Evolutionary conservation across 805 yeast genomes (phyloP), one percentile per base, ranked within the genome.

Genomic region (Schizosaccharomyces pombe): DNA sequence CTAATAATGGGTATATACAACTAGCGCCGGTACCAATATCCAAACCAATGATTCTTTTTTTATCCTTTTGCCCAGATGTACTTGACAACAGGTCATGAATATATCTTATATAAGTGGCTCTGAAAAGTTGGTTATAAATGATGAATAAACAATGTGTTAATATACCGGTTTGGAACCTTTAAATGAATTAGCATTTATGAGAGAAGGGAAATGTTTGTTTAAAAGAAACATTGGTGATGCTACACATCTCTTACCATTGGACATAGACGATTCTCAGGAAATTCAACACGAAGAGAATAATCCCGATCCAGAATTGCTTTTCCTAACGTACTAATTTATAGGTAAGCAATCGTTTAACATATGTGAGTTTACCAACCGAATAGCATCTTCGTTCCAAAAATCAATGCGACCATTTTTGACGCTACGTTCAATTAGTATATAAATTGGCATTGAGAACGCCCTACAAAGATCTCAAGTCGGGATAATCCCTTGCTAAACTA

Each of bases 1-100:
- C 74, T 32, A 75, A 56, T 1, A 75, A 55, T 1, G 76, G 71
- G 59, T 75, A 75, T 1, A 75, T 70, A 3, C 72, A 72, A 43
- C 70, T 64, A 24, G 72, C 70, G 1, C 79, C 78, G 0, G 75
- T 71, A 1, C 79, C 79, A 16, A 73, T 64, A 57, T 74, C 77
- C n/a, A 72, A 53, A 4, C 47, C 47, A n/a, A 11, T 16, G 14
- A 40, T 26, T 8, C 12, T 40, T 40, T 40, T 26, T 16, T n/a
- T n/a, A 22, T n/a, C 47, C n/a, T n/a, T 11, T n/a, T 40, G 26
- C 12, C 5, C 47, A 5, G 22, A 16, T 12, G 47, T 40, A 16
- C 47, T 16, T 14, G n/a, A 2, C 22, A 16, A 22, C 14, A 40
- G 26, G 9, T 14, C 11, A n/a, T 40, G 22, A 16, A 40, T 5